These are phyloP conservation scores for Apiotrichum mycotoxinovorans DNA, from an alignment of 1,284 basidiomycete species.

Conservation along the genomic window DNA sequence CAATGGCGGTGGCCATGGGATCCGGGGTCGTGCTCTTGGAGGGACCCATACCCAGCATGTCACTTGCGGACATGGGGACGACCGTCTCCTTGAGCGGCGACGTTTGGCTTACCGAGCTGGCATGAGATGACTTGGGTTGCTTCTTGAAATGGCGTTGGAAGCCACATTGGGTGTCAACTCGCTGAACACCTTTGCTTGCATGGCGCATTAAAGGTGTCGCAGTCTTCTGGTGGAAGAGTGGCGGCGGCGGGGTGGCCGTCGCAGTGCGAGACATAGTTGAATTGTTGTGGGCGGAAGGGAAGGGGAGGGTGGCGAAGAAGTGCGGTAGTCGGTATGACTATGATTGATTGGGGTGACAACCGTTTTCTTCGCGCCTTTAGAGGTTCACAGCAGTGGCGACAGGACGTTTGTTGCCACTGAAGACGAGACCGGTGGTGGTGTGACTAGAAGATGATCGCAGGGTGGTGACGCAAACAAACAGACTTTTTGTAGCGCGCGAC, in stretches of 20 bases:
- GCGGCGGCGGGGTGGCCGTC: constrained; percentile 40
- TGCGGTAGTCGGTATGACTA: constrained; percentile 43
- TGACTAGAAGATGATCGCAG: constrained; percentile 1
- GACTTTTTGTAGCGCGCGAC: no score
- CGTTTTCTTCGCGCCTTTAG: constrained; percentile 46
- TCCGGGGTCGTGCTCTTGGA: constrained; percentile 8
- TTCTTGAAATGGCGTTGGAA: constrained; percentile 18
- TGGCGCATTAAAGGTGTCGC: constrained; percentile 40
- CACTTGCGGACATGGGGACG: constrained; percentile 21
- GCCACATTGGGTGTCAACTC: constrained; percentile 3
- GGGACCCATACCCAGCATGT: constrained; percentile 16
- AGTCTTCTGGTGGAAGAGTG: constrained; percentile 40
- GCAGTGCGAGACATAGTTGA: constrained; percentile 40
- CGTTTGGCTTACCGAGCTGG: background rate
- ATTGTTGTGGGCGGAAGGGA: constrained; percentile 14
- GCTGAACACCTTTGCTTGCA: constrained; percentile 14
- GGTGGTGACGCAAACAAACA: background rate
- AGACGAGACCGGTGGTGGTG: background rate
- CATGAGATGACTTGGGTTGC: constrained; percentile 5
- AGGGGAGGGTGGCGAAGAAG: constrained; percentile 46
- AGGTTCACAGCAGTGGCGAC: constrained; percentile 2
- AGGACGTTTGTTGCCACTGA: background rate
- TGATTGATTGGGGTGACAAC: constrained; percentile 29
- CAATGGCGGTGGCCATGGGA: constrained; percentile 7
- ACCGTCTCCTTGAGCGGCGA: constrained; percentile 19